Evolutionary conservation across 169 alveolate genomes (phyloP).

Genomic region (Cryptosporidium andersoni): DNA sequence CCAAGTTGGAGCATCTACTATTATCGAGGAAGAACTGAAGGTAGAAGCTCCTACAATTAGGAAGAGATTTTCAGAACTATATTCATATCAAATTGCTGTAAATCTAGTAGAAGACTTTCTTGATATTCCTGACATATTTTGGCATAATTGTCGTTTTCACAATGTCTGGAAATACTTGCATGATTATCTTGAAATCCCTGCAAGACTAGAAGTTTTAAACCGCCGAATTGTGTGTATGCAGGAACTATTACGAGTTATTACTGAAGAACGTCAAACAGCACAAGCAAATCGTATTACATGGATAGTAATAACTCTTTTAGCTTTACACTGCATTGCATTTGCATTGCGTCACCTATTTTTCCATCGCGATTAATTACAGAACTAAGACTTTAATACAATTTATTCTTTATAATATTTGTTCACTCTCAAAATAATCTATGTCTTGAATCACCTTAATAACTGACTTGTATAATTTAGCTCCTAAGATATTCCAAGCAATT

Average conservation of each 20-base stretch:
- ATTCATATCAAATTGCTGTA: slow-evolving; percentile 76
- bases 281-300: slow-evolving; percentile 65
- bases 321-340: slow-evolving; percentile 31
- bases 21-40: slow-evolving; percentile 70
- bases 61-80: slow-evolving; percentile 73
- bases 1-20: slow-evolving; percentile 72
- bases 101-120: slow-evolving; percentile 78
- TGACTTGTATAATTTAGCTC: slow-evolving; percentile 25
- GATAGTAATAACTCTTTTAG: slow-evolving; percentile 44
- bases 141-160: slow-evolving; percentile 73
- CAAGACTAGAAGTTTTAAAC: slow-evolving; percentile 54
- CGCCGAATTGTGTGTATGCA: slow-evolving; percentile 60
- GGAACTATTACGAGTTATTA: slow-evolving; percentile 56
- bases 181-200: slow-evolving; percentile 38
- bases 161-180: slow-evolving; percentile 48
- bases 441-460: not conserved
- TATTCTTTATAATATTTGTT: not conserved
- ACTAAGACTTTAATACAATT: not conserved
- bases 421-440: not conserved
- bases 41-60: slow-evolving; percentile 50
- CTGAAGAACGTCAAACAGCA: slow-evolving; percentile 56
- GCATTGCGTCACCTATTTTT: slow-evolving; percentile 11
- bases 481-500: slow-evolving; percentile 39
- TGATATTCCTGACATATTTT: slow-evolving; percentile 78
- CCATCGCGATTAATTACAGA: not conserved